Percentiles rank a stretch among this genome's conserved stretches.
phyloP scores from a whole-genome alignment of 768 basidiomycete genomes.

The Pleurotus pulmonarius region DNA sequence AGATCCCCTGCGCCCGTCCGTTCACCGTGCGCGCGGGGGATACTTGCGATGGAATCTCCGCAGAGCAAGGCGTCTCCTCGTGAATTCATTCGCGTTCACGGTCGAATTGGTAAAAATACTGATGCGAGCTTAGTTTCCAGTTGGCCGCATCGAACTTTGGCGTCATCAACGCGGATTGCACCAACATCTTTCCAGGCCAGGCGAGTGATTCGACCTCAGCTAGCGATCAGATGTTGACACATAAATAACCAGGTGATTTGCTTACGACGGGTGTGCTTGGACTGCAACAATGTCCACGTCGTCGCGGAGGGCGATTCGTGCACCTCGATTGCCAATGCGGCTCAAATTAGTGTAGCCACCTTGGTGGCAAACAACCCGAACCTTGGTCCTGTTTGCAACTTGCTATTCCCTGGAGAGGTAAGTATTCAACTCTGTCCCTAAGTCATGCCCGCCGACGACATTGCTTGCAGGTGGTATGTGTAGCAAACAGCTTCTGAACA shows the following conservation, averaged over 20 bases:
- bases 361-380: conserved; percentile 66
- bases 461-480: no score
- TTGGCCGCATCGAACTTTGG: conserved; percentile 48
- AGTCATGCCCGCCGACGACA: no score
- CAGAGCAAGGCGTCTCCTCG: conserved; percentile 42
- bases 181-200: conserved; percentile 50
- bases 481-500: no score
- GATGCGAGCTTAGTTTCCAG: conserved; percentile 41
- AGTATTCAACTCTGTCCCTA: no score
- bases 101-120: background rate
- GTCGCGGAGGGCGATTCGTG: conserved; percentile 49
- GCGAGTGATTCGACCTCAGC: conserved; percentile 20
- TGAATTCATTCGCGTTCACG: conserved; percentile 20
- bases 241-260: conserved; percentile 38
- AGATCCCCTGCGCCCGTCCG: conserved; percentile 38
- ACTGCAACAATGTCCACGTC: conserved; percentile 49
- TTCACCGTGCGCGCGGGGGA: conserved; percentile 49
- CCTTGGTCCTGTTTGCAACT: conserved; percentile 44
- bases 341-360: conserved; percentile 39
- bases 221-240: background rate
- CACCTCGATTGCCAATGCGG: conserved; percentile 30
- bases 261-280: conserved; percentile 50
- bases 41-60: conserved; percentile 54
- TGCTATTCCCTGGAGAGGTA: conserved; percentile 62
- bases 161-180: conserved; percentile 47